phyloP scores from a whole-genome alignment of 1,139 yeast species.

The Candida anutae region DNA sequence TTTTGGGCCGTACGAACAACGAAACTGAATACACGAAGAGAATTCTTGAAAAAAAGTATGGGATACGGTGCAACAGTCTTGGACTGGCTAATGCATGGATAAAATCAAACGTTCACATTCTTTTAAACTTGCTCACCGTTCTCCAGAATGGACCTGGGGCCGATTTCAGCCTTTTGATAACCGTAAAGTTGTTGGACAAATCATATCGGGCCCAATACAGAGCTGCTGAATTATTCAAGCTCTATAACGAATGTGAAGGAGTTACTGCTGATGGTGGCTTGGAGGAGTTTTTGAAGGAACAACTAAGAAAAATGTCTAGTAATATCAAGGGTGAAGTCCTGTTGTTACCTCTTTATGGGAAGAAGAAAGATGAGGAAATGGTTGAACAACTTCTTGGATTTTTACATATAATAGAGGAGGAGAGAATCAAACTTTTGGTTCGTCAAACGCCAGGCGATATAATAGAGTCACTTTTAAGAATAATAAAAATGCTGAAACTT shows the following conservation, averaged over 20 bases:
- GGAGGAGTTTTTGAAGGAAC: conserved; percentile 6
- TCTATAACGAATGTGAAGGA: conserved; percentile 6
- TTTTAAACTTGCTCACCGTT: conserved; percentile 45
- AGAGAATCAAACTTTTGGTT: conserved; percentile 7
- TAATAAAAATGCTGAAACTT: conserved; percentile 15
- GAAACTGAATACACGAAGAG: conserved; percentile 40
- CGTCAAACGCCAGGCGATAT: conserved; percentile 12
- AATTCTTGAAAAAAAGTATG: conserved; percentile 28
- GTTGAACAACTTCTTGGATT: conserved; percentile 4
- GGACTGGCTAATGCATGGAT: conserved; percentile 49
- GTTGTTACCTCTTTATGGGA: conserved; percentile 6
- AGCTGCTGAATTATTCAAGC: conserved; percentile 20
- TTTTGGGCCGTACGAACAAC: conserved; percentile 48
- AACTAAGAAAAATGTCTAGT: conserved; percentile 2
- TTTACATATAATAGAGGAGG: conserved; percentile 7
- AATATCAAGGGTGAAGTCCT: not conserved
- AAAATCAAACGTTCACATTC: conserved; percentile 38
- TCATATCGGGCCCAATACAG: conserved; percentile 16
- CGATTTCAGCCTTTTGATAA: conserved; percentile 26
- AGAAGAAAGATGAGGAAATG: conserved; percentile 5
- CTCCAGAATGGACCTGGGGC: conserved; percentile 22
- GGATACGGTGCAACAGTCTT: conserved; percentile 36
- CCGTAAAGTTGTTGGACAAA: conserved; percentile 21
- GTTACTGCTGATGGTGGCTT: too few species aligned
- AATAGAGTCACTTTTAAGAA: conserved; percentile 13